Percentiles rank a stretch among this genome's conserved stretches.
Conservation (phyloP, 352 stramenopile genomes). For the Pythium grandisporangium region DNA sequence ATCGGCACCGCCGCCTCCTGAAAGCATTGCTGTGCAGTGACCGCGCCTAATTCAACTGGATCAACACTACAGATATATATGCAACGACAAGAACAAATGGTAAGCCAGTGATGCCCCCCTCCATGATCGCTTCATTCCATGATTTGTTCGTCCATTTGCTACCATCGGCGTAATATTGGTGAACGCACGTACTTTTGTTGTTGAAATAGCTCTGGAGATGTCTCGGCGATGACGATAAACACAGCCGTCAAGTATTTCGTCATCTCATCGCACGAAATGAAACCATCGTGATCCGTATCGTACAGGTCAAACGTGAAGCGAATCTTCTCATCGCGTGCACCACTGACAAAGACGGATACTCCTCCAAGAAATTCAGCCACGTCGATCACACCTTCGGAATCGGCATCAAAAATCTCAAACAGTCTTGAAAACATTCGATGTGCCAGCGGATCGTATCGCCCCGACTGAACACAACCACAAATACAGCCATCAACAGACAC, state of each 20-base stretch:
- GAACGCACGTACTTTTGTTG: conserved; percentile 39
- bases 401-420: conserved; percentile 71
- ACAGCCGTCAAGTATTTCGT: conserved; percentile 80
- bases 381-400: conserved; percentile 57
- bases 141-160: too few species aligned
- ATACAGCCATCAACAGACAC: neutral
- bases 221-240: conserved; percentile 70
- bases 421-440: conserved; percentile 67
- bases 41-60: conserved; percentile 44
- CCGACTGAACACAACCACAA: conserved; percentile 14
- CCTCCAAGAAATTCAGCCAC: conserved; percentile 75
- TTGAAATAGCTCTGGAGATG: conserved; percentile 59
- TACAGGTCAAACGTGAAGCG: conserved; percentile 80
- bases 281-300: conserved; percentile 74
- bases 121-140: too few species aligned
- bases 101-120: too few species aligned
- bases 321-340: conserved; percentile 81
- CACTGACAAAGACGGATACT: conserved; percentile 72
- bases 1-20: conserved; percentile 49
- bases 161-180: too few species aligned
- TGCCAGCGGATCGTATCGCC: conserved; percentile 62
- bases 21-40: conserved; percentile 75
- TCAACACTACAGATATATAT: conserved; percentile 35
- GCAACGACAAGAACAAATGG: too few species aligned
- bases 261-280: conserved; percentile 82